Conservation (phyloP, 768 basidiomycete genomes). For the Naganishia randhawae region DNA sequence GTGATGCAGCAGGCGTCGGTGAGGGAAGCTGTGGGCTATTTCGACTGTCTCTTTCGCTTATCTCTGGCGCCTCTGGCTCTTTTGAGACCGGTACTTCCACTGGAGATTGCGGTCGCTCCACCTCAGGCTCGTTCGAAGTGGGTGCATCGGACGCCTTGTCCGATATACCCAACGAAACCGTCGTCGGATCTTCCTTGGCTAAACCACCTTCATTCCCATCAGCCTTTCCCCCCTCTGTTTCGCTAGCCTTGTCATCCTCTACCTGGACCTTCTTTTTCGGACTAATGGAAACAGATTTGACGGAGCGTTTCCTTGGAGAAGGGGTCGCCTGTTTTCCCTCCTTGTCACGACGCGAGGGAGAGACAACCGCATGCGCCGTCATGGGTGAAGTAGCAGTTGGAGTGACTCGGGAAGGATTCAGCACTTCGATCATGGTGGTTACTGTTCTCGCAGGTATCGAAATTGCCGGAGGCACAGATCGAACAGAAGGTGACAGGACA, state of each 20-base stretch:
- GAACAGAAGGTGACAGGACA: not conserved
- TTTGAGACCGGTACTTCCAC: not conserved
- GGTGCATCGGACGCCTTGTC: not conserved
- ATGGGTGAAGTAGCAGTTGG: not conserved
- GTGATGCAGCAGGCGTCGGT: not conserved
- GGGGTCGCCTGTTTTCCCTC: not conserved
- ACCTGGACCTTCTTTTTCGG: not conserved
- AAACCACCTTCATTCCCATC: not conserved
- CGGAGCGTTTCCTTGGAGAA: not conserved
- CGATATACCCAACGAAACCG: not conserved
- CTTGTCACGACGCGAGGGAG: not conserved
- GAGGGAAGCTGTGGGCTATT: not conserved
- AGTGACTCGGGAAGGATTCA: conserved; percentile 19
- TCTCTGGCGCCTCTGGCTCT: not conserved
- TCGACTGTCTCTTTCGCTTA: not conserved
- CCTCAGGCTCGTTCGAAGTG: not conserved
- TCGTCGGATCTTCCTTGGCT: not conserved
- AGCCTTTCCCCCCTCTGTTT: not conserved
- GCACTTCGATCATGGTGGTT: conserved; percentile 26
- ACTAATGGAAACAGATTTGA: not conserved
- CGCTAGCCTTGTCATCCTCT: not conserved
- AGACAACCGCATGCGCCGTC: not conserved
- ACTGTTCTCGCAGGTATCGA: conserved; percentile 5
- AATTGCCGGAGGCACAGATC: not conserved
- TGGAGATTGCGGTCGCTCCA: not conserved